Evolutionary conservation across 257 asterid species (phyloP), one percentile per base, ranked within the genome.

Genomic region (Apocynum venetum): DNA sequence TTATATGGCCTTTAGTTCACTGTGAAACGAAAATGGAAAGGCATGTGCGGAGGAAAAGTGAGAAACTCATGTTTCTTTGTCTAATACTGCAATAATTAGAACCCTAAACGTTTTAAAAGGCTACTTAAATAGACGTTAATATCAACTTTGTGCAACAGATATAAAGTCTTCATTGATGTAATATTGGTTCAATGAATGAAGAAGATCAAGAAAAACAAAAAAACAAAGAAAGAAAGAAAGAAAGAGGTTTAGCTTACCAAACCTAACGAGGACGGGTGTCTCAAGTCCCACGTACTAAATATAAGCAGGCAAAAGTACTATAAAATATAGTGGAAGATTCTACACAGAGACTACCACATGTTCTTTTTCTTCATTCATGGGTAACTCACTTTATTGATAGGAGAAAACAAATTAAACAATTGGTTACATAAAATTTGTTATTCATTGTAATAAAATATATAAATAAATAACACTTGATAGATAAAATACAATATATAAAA

Each of bases 301-400:
- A 72, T 51, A 36, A 68, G 52, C 17, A 68, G 20, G 73, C 73
- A 68, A 43, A 19, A 68, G 73, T 68, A 43, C 73, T 6, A 43
- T 15, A 14, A 64, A 43, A 43, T 5, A n/a, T 41, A 38, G 52
- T 41, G 36, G 73, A 43, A 19, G 52, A 67, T 8, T 3, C 43
- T 41, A 7, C 44, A 63, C 2, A 67, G 36, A 67, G 15, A 35
- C 53, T 53, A 68, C 73, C 52, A 68, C 53, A 41, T 67, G 17
- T 68, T 43, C 53, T 4, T 66, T 17, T 35, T 35, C 48, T 14
- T 36, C 48, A 0, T 57, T 8, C 53, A 49, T 49, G 12, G 53
- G 1, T 49, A 49, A 49, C 53, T 49, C 13, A 49, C 31, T 25
- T 25, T 25, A 25, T 25, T 25, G 31, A 25, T 49, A 7, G 53